These are phyloP conservation scores for Lactifluus volemus DNA, from an alignment of 768 basidiomycete species.

Conservation along the genomic window DNA sequence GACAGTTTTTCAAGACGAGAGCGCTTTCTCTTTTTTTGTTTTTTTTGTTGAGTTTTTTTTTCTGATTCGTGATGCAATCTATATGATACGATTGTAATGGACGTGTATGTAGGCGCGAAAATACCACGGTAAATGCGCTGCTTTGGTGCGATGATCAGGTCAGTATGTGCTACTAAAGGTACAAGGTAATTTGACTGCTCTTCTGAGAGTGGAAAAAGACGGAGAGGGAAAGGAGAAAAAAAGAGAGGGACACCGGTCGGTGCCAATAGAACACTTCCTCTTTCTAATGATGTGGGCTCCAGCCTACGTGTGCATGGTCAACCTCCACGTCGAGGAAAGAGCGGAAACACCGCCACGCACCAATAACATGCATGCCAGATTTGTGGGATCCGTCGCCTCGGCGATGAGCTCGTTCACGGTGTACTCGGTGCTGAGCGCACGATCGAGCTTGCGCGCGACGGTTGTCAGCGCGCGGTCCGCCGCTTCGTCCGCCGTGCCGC, in stretches of 20 bases:
- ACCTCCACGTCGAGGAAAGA: too few species aligned
- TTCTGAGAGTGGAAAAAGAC: too few species aligned
- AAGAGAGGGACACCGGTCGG: background rate
- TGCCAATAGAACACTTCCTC: background rate
- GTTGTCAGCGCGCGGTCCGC: slow-evolving; percentile 82
- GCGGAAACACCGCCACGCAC: slow-evolving; percentile 32
- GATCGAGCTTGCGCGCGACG: slow-evolving; percentile 77
- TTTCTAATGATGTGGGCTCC: slow-evolving; percentile 32
- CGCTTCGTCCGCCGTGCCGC: slow-evolving; percentile 68
- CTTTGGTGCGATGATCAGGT: background rate
- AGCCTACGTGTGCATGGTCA: slow-evolving; percentile 25
- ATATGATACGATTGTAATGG: slow-evolving; percentile 16
- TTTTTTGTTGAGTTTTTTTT: background rate
- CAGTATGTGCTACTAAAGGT: background rate
- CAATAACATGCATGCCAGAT: slow-evolving; percentile 71
- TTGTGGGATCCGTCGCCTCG: slow-evolving; percentile 70
- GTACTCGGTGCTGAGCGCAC: slow-evolving; percentile 81
- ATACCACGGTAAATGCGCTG: background rate
- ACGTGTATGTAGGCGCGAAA: background rate
- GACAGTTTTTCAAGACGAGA: background rate
- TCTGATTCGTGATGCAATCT: slow-evolving; percentile 12
- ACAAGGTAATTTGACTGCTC: background rate
- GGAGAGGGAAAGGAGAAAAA: background rate
- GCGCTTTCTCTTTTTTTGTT: background rate
- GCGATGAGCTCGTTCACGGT: slow-evolving; percentile 90